These are phyloP conservation scores for Hypoxylon crocopeplum DNA, from an alignment of 495 filamentous ascomycete species.

Conservation along the genomic window DNA sequence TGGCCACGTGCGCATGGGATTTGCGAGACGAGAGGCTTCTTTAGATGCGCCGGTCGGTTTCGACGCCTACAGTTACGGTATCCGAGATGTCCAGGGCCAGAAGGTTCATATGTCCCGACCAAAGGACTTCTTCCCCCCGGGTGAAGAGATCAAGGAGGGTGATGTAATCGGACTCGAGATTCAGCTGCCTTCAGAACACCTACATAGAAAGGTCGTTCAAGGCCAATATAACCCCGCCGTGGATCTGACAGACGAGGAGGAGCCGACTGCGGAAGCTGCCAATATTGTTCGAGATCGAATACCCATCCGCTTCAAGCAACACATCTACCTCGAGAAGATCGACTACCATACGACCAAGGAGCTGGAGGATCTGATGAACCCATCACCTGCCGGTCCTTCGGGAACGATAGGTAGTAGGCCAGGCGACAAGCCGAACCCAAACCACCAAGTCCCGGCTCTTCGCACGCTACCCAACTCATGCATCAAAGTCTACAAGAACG, in stretches of 20 bases:
- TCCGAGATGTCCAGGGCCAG: constrained; percentile 87
- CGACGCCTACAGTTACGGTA: constrained; percentile 94
- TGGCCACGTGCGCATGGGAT: constrained; percentile 89
- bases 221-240: constrained; percentile 85
- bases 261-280: constrained; percentile 52
- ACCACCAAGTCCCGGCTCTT: constrained; percentile 72
- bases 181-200: constrained; percentile 78
- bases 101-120: constrained; percentile 93
- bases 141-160: constrained; percentile 75
- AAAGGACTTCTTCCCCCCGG: constrained; percentile 80
- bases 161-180: constrained; percentile 97
- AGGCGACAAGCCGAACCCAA: constrained; percentile 66
- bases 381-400: constrained; percentile 62
- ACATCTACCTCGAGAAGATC: constrained; percentile 93
- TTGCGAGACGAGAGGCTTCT: constrained; percentile 87
- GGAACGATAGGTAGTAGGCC: constrained; percentile 44
- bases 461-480: constrained; percentile 85
- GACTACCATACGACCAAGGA: constrained; percentile 90
- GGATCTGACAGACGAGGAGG: constrained; percentile 67
- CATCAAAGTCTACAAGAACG: constrained; percentile 93
- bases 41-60: constrained; percentile 93
- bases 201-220: constrained; percentile 88
- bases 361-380: constrained; percentile 84
- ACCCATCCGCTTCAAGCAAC: constrained; percentile 89
- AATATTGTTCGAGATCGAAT: constrained; percentile 95